Evolutionary conservation across 208 protist species (phyloP), one percentile per base, ranked within the genome.

Genomic region (Trypanosoma mega): DNA sequence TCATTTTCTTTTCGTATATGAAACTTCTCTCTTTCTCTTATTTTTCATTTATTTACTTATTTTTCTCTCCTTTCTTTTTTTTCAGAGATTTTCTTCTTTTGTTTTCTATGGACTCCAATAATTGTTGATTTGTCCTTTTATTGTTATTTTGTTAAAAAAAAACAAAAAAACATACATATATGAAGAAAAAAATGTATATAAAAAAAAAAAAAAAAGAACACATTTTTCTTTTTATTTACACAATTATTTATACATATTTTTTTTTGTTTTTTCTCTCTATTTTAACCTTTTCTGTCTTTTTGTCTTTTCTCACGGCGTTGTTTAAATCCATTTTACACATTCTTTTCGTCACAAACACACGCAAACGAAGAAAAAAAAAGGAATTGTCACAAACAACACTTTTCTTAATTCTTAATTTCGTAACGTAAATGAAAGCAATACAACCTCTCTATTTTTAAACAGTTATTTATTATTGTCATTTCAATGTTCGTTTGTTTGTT

Each of bases 121-220:
- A n/a, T n/a, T n/a, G n/a, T n/a, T n/a, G n/a, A n/a, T 39, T 39
- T 39, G 6, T 39, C 12, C 12, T 39, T 39, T 39, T 39, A 16
- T 39, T 39, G 6, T 6, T 16, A 16, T 39, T 39, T 12, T 39
- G 12, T 16, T 39, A 12, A 6, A 39, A 6, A 39, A 6, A 39
- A 39, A 39, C 34, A 39, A 53, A 43, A 64, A 54, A 53, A 39
- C 12, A 39, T 16, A 39, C 6, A 39, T 39, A 39, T 16, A 39
- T 16, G 34, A 16, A 39, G 12, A 64, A 64, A 43, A 64, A 34
- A 55, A 55, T n/a, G n/a, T n/a, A n/a, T n/a, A n/a, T n/a, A n/a
- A n/a, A 45, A 26, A 59, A 12, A 59, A 59, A 59, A 46, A 59
- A 59, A 37, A 31, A 26, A 46, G 5, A 9, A 16, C 30, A 36